Evolutionary conservation across 768 basidiomycete species (phyloP).

Genomic region (Auricularia auricula-judae): DNA sequence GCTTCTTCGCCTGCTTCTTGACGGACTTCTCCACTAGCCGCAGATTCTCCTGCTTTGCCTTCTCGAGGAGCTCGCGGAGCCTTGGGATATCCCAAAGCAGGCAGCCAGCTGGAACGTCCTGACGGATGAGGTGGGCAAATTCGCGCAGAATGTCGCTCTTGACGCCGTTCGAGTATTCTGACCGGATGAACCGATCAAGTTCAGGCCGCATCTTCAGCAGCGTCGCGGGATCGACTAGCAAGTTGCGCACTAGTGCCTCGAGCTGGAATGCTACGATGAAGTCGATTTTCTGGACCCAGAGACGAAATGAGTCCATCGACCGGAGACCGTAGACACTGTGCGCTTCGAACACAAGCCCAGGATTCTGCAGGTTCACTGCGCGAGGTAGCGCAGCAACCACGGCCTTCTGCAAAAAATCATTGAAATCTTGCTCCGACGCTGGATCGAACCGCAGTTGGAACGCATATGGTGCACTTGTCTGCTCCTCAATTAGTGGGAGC

Average conservation of each 20-base stretch:
- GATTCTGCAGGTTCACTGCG: constrained; percentile 14
- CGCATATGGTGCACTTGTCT: constrained; percentile 46
- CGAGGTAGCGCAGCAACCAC: constrained; percentile 32
- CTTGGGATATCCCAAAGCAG: background rate
- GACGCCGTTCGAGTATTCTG: constrained; percentile 22
- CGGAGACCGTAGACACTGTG: constrained; percentile 41
- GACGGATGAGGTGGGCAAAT: constrained; percentile 39
- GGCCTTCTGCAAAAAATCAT: constrained; percentile 33
- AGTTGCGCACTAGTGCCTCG: constrained; percentile 56
- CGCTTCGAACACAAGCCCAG: constrained; percentile 36
- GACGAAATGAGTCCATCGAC: constrained; percentile 33
- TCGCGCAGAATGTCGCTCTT: constrained; percentile 42
- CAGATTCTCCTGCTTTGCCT: background rate
- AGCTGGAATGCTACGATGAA: constrained; percentile 73
- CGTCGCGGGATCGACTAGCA: constrained; percentile 51
- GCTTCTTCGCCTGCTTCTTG: background rate
- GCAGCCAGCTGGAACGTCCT: constrained; percentile 16
- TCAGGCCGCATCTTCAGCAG: constrained; percentile 26
- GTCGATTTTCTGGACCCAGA: constrained; percentile 33
- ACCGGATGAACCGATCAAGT: constrained; percentile 21
- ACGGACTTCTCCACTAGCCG: background rate
- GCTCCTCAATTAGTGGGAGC: background rate
- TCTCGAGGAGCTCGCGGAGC: background rate
- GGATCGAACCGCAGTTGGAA: constrained; percentile 58
- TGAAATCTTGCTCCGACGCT: constrained; percentile 31